Evolutionary conservation across 169 alveolate genomes (phyloP).

Genomic region (Cryptosporidium parvum): DNA sequence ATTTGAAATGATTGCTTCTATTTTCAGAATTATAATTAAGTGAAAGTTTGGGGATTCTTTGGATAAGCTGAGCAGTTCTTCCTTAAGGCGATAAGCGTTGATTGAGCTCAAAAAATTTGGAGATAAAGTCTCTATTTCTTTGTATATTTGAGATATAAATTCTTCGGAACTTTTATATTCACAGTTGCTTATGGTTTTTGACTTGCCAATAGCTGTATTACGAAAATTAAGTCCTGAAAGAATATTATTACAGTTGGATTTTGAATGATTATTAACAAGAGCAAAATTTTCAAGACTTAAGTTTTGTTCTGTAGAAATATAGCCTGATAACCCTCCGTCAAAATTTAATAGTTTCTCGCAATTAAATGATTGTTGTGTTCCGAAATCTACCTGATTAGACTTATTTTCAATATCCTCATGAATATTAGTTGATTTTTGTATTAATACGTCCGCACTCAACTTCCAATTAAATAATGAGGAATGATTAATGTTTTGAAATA

Average conservation of each 20-base stretch:
- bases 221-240: neutral
- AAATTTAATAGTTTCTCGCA: neutral
- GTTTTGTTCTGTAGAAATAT: neutral
- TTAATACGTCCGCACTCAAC: neutral
- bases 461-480: slow-evolving; percentile 40
- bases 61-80: neutral
- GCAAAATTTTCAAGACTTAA: neutral
- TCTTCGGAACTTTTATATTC: slow-evolving; percentile 9
- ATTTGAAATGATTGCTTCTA: slow-evolving; percentile 20
- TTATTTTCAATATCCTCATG: neutral
- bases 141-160: slow-evolving; percentile 40
- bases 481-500: slow-evolving; percentile 47
- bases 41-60: neutral
- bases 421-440: neutral
- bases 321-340: slow-evolving; percentile 6
- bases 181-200: neutral
- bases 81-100: slow-evolving; percentile 8
- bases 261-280: too few species aligned
- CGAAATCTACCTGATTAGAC: neutral
- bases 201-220: neutral
- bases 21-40: slow-evolving; percentile 12
- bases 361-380: neutral
- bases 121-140: slow-evolving; percentile 18
- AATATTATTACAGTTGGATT: neutral
- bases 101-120: slow-evolving; percentile 12